Evolutionary conservation across 2,329 filamentous ascomycete genomes (phyloP).

Genomic region (Neofusicoccum cordaticola): DNA sequence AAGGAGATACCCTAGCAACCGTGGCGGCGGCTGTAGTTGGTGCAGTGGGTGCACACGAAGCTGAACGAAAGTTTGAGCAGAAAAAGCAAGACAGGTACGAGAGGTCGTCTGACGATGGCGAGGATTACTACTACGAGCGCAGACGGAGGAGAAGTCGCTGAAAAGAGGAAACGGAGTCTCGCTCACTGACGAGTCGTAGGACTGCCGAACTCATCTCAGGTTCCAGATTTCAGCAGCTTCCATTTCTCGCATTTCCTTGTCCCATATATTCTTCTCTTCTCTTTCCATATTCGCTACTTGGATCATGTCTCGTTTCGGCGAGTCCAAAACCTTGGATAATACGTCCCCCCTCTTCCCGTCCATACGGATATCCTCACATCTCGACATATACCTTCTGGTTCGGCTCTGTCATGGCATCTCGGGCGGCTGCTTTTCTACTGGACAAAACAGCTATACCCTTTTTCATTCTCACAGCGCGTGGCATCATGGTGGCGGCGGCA

Average conservation of each 20-base stretch:
- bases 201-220: background rate
- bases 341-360: background rate
- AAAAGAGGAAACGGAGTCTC: background rate
- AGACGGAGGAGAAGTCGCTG: conserved; percentile 6
- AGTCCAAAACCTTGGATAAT: background rate
- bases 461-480: background rate
- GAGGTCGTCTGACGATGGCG: background rate
- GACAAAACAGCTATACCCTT: background rate
- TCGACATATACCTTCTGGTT: background rate
- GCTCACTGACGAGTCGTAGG: background rate
- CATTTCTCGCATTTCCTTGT: background rate
- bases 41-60: conserved; percentile 31
- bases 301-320: background rate
- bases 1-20: conserved; percentile 27
- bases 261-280: background rate
- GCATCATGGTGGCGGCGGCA: background rate
- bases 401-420: background rate
- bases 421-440: background rate
- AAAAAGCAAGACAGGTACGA: conserved; percentile 2
- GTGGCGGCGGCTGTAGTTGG: conserved; percentile 36
- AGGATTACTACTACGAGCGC: conserved; percentile 11
- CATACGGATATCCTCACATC: too few relatives aligned
- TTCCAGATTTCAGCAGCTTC: background rate
- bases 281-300: background rate
- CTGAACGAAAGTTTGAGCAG: conserved; percentile 23